A percentile compares a stretch with the other conserved stretches of the same genome.
Conservation (phyloP, 2,329 filamentous ascomycete species). For the Nemania abortiva region DNA sequence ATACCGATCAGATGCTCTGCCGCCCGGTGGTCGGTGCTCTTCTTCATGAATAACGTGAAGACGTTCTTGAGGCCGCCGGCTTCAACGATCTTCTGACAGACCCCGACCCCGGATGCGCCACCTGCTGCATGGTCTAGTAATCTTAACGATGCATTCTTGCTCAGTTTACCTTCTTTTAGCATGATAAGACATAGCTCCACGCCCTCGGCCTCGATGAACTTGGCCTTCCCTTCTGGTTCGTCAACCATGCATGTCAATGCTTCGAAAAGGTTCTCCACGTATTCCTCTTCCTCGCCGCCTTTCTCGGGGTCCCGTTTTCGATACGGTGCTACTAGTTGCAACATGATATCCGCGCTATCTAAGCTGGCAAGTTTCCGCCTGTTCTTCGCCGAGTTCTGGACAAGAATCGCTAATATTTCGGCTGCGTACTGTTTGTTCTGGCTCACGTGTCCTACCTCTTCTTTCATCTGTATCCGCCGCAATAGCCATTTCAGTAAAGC, state of each 20-base stretch:
- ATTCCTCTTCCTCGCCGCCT: conserved; percentile 92
- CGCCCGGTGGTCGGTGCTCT: conserved; percentile 72
- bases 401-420: conserved; percentile 88
- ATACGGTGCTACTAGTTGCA: conserved; percentile 87
- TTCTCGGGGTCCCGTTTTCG: conserved; percentile 87
- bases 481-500: conserved; percentile 82
- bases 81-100: conserved; percentile 83
- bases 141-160: conserved; percentile 80
- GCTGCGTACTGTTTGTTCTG: conserved; percentile 98
- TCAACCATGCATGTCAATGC: conserved; percentile 84
- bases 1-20: conserved; percentile 87
- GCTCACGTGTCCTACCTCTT: conserved; percentile 62
- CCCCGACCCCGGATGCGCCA: conserved; percentile 63
- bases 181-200: conserved; percentile 93
- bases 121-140: conserved; percentile 85
- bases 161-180: conserved; percentile 88
- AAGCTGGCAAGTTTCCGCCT: conserved; percentile 71
- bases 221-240: conserved; percentile 78
- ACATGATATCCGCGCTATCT: conserved; percentile 81
- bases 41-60: conserved; percentile 91
- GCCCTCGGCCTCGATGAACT: conserved; percentile 90
- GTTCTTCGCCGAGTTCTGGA: conserved; percentile 79
- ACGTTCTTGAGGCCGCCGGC: conserved; percentile 85
- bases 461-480: conserved; percentile 73
- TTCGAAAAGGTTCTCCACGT: conserved; percentile 93